Evolutionary conservation across 1,139 yeast genomes (phyloP), one percentile per base, ranked within the genome.

Genomic region (Debaryomycetaceae sp.): DNA sequence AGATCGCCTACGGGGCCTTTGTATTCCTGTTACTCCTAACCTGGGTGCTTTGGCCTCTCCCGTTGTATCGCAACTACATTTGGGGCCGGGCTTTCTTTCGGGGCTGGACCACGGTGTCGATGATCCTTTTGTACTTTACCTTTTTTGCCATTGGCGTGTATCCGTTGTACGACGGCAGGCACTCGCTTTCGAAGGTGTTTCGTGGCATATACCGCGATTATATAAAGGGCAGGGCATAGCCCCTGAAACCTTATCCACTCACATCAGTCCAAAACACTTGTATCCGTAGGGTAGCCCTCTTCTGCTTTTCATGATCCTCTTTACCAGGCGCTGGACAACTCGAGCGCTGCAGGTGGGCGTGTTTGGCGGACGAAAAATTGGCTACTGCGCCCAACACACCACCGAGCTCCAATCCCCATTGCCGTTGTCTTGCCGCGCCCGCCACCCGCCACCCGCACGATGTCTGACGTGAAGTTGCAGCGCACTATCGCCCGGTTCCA

Each of bases 401-500:
- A n/a, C n/a, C n/a, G n/a, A n/a, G n/a, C n/a, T n/a, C n/a, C n/a
- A n/a, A n/a, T n/a, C n/a, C n/a, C n/a, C n/a, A n/a, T n/a, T n/a
- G n/a, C n/a, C n/a, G n/a, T n/a, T n/a, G n/a, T n/a, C n/a, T n/a
- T n/a, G n/a, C n/a, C 26, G 26, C 14, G 11, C 11, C 22, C 9
- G 14, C n/a, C 9, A 9, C 26, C 11, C 26, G 14, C 21, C 29
- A 5, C 26, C n/a, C 10, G 6, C 11, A 15, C 15, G 27, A 53
- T 55, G 59, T 45, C 54, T 22, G 65, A 58, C 41, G 61, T 56
- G 29, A 79, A 78, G 46, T 56, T 80, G 23, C 65, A 71, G 33
- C 71, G 73, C 47, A 79, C 86, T 2, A 57, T 82, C 28, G 75
- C 67, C 19, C 61, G 91, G 39, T 82, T 82, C 58, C 75, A 78